Evolutionary conservation across 805 yeast genomes (phyloP).

Genomic region (Candida anglica): DNA sequence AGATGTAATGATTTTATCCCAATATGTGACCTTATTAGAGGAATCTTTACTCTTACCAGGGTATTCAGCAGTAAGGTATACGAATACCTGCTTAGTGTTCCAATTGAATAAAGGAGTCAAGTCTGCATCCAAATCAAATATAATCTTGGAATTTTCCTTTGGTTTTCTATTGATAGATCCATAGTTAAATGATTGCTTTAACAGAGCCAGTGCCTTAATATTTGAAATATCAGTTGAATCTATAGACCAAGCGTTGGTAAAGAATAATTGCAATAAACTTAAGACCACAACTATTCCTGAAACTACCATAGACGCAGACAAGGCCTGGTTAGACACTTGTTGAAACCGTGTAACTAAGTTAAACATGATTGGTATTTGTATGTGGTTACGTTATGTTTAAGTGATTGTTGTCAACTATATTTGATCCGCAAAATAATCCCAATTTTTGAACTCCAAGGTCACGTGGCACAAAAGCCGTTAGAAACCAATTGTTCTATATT

Average conservation of each 20-base stretch:
- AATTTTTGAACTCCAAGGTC: too few relatives aligned
- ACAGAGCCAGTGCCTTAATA: slow-evolving; percentile 32
- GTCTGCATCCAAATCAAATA: slow-evolving; percentile 73
- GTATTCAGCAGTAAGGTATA: slow-evolving; percentile 85
- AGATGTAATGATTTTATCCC: slow-evolving; percentile 78
- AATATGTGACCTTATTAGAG: slow-evolving; percentile 71
- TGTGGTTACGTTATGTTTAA: background rate
- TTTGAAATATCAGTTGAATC: slow-evolving; percentile 35
- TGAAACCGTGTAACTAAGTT: slow-evolving; percentile 39
- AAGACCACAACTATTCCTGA: slow-evolving; percentile 44
- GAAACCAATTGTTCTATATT: too few relatives aligned
- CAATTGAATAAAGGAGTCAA: slow-evolving; percentile 82
- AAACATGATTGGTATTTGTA: slow-evolving; percentile 30
- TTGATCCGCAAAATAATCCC: too few relatives aligned
- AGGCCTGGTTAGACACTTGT: slow-evolving; percentile 47
- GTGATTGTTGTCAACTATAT: background rate
- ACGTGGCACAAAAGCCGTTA: too few relatives aligned
- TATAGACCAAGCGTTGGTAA: slow-evolving; percentile 41
- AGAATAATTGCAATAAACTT: slow-evolving; percentile 46
- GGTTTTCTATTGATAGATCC: slow-evolving; percentile 67
- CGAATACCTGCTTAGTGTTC: slow-evolving; percentile 97
- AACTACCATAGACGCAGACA: slow-evolving; percentile 48
- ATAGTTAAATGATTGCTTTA: slow-evolving; percentile 55
- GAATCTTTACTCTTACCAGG: slow-evolving; percentile 41
- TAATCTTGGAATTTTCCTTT: slow-evolving; percentile 70